A percentile compares a stretch with the other conserved stretches of the same genome.
phyloP scores from a whole-genome alignment of 257 asterid genomes.

The Phtheirospermum japonicum region DNA sequence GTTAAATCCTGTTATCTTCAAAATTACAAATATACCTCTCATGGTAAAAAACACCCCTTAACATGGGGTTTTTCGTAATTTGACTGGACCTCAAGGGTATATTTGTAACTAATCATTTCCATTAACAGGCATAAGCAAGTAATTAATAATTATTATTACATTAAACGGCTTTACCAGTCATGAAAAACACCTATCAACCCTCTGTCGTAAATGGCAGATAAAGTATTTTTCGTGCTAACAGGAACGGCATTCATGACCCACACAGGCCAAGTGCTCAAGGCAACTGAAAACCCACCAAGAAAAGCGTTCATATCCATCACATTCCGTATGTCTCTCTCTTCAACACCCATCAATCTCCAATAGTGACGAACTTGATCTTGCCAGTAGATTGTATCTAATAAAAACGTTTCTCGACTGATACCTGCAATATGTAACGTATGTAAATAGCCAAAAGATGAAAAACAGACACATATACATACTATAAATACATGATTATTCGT shows the following conservation, averaged over 20 bases:
- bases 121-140: background rate
- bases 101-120: background rate
- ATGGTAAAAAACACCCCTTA: background rate
- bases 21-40: background rate
- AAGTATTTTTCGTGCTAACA: slow-evolving; percentile 51
- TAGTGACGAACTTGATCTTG: slow-evolving; percentile 93
- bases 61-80: background rate
- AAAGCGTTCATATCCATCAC: slow-evolving; percentile 91
- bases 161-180: slow-evolving; percentile 60
- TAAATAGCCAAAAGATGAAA: background rate
- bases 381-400: slow-evolving; percentile 83
- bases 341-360: slow-evolving; percentile 82
- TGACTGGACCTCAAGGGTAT: background rate
- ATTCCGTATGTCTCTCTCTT: slow-evolving; percentile 67
- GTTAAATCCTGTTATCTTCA: background rate
- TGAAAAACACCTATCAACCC: slow-evolving; percentile 81
- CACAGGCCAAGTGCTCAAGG: slow-evolving; percentile 76
- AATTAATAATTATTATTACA: slow-evolving; percentile 6
- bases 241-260: slow-evolving; percentile 94
- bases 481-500: background rate
- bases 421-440: slow-evolving; percentile 48
- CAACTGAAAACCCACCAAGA: slow-evolving; percentile 90
- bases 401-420: slow-evolving; percentile 51
- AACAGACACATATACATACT: background rate
- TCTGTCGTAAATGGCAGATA: slow-evolving; percentile 73